A percentile compares a stretch with the other conserved stretches of the same genome.
phyloP scores from a whole-genome alignment of 2,329 filamentous ascomycete genomes.

The Cadophora luteo-olivacea region DNA sequence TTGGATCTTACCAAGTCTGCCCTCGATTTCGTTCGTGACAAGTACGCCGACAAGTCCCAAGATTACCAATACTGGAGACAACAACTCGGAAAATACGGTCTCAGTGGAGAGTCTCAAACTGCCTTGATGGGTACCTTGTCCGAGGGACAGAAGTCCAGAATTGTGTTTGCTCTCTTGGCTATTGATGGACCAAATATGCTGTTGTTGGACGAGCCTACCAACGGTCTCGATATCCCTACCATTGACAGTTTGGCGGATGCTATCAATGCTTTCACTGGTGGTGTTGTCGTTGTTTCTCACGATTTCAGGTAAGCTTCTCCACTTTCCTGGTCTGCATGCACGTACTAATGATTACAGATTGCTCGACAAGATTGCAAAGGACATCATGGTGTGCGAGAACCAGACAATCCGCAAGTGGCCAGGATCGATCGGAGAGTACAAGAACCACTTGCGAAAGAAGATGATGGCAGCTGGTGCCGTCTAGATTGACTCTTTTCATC shows the following conservation, averaged over 20 bases:
- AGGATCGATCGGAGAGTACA: constrained; percentile 91
- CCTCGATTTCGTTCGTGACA: constrained; percentile 96
- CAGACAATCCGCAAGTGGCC: constrained; percentile 91
- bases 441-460: constrained; percentile 99
- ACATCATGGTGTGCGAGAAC: constrained; percentile 99
- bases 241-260: constrained; percentile 97
- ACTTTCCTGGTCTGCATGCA: neutral
- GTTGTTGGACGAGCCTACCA: constrained; percentile 96
- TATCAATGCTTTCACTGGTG: constrained; percentile 91
- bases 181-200: constrained; percentile 98
- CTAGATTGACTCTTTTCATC: constrained; percentile 54
- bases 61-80: constrained; percentile 99
- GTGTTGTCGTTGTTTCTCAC: constrained; percentile 71
- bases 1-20: constrained; percentile 97
- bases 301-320: constrained; percentile 84
- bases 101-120: constrained; percentile 92
- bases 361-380: constrained; percentile 80
- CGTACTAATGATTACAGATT: constrained; percentile 46
- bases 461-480: constrained; percentile 90
- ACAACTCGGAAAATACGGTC: constrained; percentile 92
- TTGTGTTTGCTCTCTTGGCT: constrained; percentile 94
- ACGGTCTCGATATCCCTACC: constrained; percentile 98
- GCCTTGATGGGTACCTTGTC: constrained; percentile 97
- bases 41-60: constrained; percentile 86
- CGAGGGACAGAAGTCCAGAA: constrained; percentile 96